These are phyloP conservation scores for Amaranthus tricolor DNA, from an alignment of 179 eudicot species.

Conservation along the genomic window DNA sequence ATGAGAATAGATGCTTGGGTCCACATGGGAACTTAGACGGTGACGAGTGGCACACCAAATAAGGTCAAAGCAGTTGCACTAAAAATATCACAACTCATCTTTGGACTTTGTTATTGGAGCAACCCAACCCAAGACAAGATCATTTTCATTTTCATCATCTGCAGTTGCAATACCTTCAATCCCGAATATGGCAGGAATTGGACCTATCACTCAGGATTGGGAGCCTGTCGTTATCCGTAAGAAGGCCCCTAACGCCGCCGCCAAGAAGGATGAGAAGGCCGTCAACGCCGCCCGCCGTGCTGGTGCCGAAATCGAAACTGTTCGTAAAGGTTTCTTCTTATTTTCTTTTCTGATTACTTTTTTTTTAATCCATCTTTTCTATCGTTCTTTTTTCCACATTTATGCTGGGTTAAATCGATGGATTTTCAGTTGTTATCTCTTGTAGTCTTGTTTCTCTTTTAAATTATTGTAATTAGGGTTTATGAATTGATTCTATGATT, in stretches of 20 bases:
- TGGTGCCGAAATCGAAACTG: constrained; percentile 97
- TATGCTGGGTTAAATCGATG: not conserved
- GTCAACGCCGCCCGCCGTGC: constrained; percentile 99
- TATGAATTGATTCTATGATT: not conserved
- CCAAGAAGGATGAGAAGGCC: constrained; percentile 89
- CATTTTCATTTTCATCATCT: constrained; percentile 1
- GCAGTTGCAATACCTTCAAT: no score
- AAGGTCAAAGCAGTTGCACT: no score
- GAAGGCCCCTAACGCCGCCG: constrained; percentile 93
- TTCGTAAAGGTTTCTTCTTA: constrained; percentile 52
- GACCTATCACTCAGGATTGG: constrained; percentile 81
- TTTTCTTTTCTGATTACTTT: not conserved
- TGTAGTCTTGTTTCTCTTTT: not conserved
- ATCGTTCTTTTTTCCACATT: no score
- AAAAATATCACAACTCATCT: no score
- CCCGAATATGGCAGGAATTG: constrained; percentile 54
- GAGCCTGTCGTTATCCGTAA: constrained; percentile 95
- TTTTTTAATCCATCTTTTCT: not conserved
- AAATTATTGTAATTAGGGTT: not conserved
- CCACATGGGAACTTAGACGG: no score
- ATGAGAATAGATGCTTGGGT: no score
- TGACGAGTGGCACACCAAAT: no score
- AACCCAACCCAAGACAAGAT: no score
- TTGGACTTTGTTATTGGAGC: no score
- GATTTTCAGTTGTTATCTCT: not conserved